Evolutionary conservation across 2,329 filamentous ascomycete genomes (phyloP).

Genomic region (Blumeria graminis): DNA sequence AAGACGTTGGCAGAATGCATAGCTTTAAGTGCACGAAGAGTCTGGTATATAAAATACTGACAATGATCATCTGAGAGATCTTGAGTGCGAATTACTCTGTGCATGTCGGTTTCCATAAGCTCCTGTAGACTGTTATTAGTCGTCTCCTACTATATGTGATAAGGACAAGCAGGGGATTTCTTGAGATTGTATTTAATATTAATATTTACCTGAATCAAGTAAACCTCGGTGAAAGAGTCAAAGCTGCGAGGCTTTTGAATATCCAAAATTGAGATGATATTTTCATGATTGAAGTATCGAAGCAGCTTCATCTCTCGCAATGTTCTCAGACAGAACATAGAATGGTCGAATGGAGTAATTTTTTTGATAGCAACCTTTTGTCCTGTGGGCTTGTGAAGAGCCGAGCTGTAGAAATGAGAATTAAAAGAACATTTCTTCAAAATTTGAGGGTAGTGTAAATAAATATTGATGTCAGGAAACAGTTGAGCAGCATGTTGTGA

Average conservation of each 20-base stretch:
- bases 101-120: conserved; percentile 99
- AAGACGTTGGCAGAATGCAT: conserved; percentile 99
- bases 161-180: no score
- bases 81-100: conserved; percentile 93
- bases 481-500: not conserved
- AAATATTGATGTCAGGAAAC: no score
- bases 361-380: conserved; percentile 99
- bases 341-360: conserved; percentile 97
- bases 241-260: conserved; percentile 96
- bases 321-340: conserved; percentile 93
- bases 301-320: conserved; percentile 98
- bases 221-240: conserved; percentile 90
- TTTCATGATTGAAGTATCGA: conserved; percentile 98
- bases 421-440: not conserved
- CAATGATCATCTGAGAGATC: conserved; percentile 97
- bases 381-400: conserved; percentile 88
- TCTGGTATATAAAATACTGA: conserved; percentile 99
- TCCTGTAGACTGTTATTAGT: conserved; percentile 29
- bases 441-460: no score
- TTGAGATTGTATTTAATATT: no score
- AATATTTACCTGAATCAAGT: conserved; percentile 64
- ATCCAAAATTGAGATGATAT: conserved; percentile 97
- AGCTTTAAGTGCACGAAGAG: conserved; percentile 84
- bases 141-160: no score
- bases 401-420: conserved; percentile 36